phyloP scores from a whole-genome alignment of 176 grass and related monocot species.

The Alopecurus myosuroides region DNA sequence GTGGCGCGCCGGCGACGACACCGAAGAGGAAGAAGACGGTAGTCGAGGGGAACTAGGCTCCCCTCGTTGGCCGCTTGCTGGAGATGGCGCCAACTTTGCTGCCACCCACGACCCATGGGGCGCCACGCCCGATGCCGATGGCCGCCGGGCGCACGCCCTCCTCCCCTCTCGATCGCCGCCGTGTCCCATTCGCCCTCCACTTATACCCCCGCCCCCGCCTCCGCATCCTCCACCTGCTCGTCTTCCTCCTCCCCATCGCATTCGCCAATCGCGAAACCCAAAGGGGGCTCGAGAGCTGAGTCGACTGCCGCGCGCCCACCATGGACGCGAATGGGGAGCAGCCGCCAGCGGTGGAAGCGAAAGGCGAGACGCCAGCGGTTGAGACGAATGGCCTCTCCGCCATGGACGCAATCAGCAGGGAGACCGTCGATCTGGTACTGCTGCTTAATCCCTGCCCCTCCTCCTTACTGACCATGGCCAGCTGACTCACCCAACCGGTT shows the following conservation, averaged over 20 bases:
- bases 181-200: background rate
- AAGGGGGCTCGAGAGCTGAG: background rate
- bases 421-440: constrained; percentile 56
- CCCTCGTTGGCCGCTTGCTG: background rate
- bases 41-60: constrained; percentile 27
- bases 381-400: constrained; percentile 7
- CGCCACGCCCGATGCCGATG: constrained; percentile 25
- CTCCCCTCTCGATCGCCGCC: constrained; percentile 11
- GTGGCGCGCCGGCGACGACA: background rate
- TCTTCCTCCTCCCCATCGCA: background rate
- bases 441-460: background rate
- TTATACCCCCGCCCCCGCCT: constrained; percentile 19
- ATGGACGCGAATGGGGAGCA: background rate
- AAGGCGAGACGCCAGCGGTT: background rate
- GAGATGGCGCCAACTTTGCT: background rate
- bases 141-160: constrained; percentile 8
- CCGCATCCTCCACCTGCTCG: background rate
- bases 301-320: background rate
- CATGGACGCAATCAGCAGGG: constrained; percentile 48
- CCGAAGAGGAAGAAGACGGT: background rate
- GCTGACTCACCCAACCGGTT: background rate
- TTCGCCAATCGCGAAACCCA: background rate
- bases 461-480: background rate
- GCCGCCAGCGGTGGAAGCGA: background rate
- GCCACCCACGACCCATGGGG: background rate